Percentiles rank a stretch among this genome's conserved stretches.
Conservation (phyloP, 306 rosid species). For the Cucurbita argyrosperma region DNA sequence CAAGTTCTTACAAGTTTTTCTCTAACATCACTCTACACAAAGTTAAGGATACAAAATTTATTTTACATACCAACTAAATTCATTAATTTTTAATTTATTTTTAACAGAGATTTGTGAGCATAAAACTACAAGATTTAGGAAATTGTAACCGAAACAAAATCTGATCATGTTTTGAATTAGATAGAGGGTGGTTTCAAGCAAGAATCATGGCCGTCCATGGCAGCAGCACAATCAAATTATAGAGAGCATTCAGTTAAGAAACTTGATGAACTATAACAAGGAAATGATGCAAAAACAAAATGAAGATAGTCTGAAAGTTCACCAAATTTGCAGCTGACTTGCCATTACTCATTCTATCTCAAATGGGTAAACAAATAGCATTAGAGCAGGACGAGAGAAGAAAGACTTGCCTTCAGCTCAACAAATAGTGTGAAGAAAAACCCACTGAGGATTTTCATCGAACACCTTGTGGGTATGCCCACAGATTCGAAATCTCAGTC, state of each 20-base stretch:
- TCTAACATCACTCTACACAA: too few relatives aligned
- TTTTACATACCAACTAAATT: too few relatives aligned
- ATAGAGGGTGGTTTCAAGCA: background rate
- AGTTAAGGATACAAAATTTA: too few relatives aligned
- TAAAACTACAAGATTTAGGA: too few relatives aligned
- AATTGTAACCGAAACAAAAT: background rate
- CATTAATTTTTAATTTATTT: too few relatives aligned
- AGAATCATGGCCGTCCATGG: background rate
- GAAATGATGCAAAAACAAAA: background rate
- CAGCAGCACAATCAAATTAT: background rate
- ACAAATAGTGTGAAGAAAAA: background rate
- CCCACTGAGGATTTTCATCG: background rate
- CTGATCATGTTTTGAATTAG: background rate
- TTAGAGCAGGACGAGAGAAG: background rate
- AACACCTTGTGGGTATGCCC: background rate
- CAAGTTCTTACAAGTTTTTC: background rate
- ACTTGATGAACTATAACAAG: background rate
- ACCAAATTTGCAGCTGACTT: background rate
- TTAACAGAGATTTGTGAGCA: too few relatives aligned
- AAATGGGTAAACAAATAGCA: background rate
- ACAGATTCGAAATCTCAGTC: background rate
- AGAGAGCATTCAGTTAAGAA: background rate
- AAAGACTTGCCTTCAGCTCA: background rate
- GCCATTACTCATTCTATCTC: background rate
- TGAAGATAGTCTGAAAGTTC: background rate